Base-by-base conservation (phyloP, 2,329 filamentous ascomycete species). In the Apiospora hydei region DNA sequence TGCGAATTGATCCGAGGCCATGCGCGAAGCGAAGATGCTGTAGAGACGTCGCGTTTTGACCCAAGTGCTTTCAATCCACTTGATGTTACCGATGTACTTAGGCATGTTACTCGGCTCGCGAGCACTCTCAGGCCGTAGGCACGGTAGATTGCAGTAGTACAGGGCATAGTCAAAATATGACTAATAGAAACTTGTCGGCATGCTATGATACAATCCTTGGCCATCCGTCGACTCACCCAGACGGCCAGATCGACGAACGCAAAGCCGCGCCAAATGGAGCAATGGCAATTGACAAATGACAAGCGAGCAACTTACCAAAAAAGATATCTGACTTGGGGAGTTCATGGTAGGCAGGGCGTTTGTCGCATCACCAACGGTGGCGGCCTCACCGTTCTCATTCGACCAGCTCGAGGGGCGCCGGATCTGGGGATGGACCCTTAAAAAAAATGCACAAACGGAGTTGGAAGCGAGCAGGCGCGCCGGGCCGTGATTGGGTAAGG, bases 251-350 rank as follows among this genome's bases (percentile, higher is more conserved):
- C 41, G 30, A 64, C 57, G 57, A 34, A 8, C 13, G 26, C 24
- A 57, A 16, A 64, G 57, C 34, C 57, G n/a, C 34, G 10, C 18
- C 57, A 34, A 41, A 21, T 21, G 3, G 7, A 38, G 10, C 34
- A 18, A 14, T 64, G 8, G n/a, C 5, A 41, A 41, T 18, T 21
- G n/a, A 18, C 26, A 53, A 53, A 53, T 18, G 13, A 38, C 21
- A n/a, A 38, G 13, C 21, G 38, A 41, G 13, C 30, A 49, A 72
- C 79, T 80, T 77, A 81, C 79, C 72, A 81, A 77, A 73, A 81
- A 81, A 68, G 78, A 80, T 75, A 81, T 81, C 74, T 81, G 79
- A 43, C 72, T 73, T 18, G 69, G 70, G 70, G 78, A 77, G 73
- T 81, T 81, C 79, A 81, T 81, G 49, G 72, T 79, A n/a, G 24